Evolutionary conservation across 208 protist genomes (phyloP).

Genomic region (Leishmania braziliensis): DNA sequence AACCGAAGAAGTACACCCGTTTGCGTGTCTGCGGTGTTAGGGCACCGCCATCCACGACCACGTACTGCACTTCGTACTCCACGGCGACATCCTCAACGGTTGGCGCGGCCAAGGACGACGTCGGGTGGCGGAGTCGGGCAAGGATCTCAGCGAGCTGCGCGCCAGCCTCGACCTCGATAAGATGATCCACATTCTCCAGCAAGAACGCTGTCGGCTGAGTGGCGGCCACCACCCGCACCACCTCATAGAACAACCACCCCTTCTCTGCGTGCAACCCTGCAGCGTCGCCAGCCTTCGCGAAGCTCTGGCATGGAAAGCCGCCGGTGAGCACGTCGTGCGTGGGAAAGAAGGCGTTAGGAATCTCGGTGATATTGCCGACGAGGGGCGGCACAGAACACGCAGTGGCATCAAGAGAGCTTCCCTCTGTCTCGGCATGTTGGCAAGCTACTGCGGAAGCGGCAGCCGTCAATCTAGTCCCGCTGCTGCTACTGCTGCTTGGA

Average conservation of each 20-base stretch:
- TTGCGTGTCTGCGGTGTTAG: slow-evolving; percentile 65
- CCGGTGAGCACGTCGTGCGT: slow-evolving; percentile 75
- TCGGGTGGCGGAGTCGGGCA: slow-evolving; percentile 27
- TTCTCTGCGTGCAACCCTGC: slow-evolving; percentile 51
- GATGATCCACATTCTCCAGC: slow-evolving; percentile 85
- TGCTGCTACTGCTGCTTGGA: not conserved
- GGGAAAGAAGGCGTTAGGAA: slow-evolving; percentile 62
- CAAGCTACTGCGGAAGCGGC: slow-evolving; percentile 3
- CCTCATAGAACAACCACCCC: slow-evolving; percentile 79
- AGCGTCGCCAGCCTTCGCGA: slow-evolving; percentile 60
- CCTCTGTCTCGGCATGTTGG: not conserved
- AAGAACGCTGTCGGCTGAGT: slow-evolving; percentile 56
- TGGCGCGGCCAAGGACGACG: not conserved
- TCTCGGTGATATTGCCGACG: slow-evolving; percentile 69
- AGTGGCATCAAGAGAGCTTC: not conserved
- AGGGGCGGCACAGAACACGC: slow-evolving; percentile 19
- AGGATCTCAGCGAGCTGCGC: slow-evolving; percentile 51
- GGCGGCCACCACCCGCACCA: slow-evolving; percentile 63
- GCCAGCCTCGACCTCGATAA: slow-evolving; percentile 57
- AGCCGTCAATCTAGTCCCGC: not conserved
- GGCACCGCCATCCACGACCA: slow-evolving; percentile 54
- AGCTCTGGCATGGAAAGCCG: slow-evolving; percentile 89
- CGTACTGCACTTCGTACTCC: slow-evolving; percentile 37
- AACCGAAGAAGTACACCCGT: slow-evolving; percentile 71
- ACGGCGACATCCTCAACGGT: not conserved